These are phyloP conservation scores for Macrophomina pseudophaseolina DNA, from an alignment of 2,329 filamentous ascomycete genomes.

Conservation along the genomic window DNA sequence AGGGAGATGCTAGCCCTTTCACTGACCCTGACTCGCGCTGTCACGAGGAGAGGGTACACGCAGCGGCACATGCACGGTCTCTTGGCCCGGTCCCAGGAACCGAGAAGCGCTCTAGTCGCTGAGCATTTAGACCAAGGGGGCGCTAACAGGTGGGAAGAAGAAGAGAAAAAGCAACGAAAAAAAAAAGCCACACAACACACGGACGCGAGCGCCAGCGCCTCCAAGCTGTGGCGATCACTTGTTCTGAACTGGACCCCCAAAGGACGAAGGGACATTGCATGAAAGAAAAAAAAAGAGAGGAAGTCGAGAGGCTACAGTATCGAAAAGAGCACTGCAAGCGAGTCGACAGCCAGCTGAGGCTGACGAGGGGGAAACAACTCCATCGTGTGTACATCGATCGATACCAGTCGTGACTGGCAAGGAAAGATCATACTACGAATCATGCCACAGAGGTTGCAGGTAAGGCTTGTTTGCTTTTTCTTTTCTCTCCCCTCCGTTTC, in stretches of 20 bases:
- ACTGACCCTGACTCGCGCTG: too few species aligned
- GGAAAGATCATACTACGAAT: conserved; percentile 6
- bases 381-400: neutral
- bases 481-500: neutral
- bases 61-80: too few species aligned
- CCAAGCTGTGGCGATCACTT: neutral
- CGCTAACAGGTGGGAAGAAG: neutral
- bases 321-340: neutral
- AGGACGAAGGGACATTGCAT: neutral
- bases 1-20: too few species aligned
- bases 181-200: neutral
- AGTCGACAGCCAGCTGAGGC: neutral
- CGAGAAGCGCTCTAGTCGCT: too few species aligned
- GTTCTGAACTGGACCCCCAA: neutral
- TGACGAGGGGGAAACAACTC: neutral
- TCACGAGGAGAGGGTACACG: too few species aligned
- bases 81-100: too few species aligned
- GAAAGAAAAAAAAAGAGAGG: neutral
- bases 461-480: neutral
- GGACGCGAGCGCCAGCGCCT: neutral
- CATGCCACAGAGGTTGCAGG: neutral
- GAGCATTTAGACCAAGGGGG: too few species aligned
- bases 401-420: neutral
- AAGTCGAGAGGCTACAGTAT: neutral
- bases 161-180: neutral